phyloP scores from a whole-genome alignment of 106 monocot species.

The Gastrodia elata region DNA sequence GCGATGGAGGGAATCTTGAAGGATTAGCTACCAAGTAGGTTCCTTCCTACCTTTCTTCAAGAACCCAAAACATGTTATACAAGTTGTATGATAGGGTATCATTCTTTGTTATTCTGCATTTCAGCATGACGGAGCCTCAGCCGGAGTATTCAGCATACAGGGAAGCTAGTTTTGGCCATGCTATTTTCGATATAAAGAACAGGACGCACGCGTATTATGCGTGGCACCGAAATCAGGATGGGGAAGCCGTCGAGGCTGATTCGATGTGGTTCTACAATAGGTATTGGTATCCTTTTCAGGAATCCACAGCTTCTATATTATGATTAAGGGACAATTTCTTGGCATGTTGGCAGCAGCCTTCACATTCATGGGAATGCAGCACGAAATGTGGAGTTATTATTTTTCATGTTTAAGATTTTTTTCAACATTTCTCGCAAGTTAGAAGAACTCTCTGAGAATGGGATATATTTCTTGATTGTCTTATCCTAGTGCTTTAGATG shows the following conservation, averaged over 20 bases:
- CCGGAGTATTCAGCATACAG: constrained; percentile 48
- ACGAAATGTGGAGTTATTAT: no score
- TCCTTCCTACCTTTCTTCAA: no score
- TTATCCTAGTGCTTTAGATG: no score
- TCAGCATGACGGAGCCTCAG: constrained; percentile 51
- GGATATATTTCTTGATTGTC: no score
- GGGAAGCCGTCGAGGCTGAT: constrained; percentile 39
- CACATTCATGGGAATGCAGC: no score
- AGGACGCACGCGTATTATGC: constrained; percentile 40
- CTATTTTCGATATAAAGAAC: constrained; percentile 43
- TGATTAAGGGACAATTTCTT: no score
- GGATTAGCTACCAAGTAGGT: constrained; percentile 16
- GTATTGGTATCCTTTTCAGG: constrained; percentile 26
- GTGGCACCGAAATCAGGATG: constrained; percentile 54
- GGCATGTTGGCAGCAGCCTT: no score
- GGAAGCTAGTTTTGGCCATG: constrained; percentile 53
- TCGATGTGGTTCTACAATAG: constrained; percentile 60
- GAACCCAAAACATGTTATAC: no score
- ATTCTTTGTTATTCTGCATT: not conserved
- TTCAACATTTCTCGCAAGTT: no score
- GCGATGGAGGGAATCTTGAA: constrained; percentile 47
- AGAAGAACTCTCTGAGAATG: no score
- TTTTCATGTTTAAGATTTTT: no score
- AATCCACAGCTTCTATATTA: constrained; percentile 11
- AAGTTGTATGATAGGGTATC: not conserved